Evolutionary conservation across 2,329 filamentous ascomycete species (phyloP), one percentile per base, ranked within the genome.

Genomic region (Colletotrichum orchidophilum): DNA sequence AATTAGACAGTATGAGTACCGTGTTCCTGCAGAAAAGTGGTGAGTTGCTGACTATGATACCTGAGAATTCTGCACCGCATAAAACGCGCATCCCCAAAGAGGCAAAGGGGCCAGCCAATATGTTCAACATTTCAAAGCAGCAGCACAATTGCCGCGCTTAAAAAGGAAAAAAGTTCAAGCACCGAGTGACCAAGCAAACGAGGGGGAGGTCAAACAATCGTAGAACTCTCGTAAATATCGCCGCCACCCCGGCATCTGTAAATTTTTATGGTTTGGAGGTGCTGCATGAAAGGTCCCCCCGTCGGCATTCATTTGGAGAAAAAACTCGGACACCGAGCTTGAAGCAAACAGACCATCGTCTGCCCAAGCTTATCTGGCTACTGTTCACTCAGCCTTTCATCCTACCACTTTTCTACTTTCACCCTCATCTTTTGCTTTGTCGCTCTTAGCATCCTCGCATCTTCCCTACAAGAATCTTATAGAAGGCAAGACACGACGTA

Each of bases 11-110:
- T 66, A 12, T 6, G 0, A 3, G 2, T 1, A 70, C 67, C 13
- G 68, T 57, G 58, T 33, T 33, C 8, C 29, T 52, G 58, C 26
- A 54, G 63, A 31, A 46, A 58, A 46, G 26, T 59, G 33, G 50
- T 46, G 50, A 46, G 58, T 53, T 31, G 31, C 50, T 63, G 63
- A 68, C 42, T 52, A 15, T 54, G 31, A 27, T 49, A 52, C 60
- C 42, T 59, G 31, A 18, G 57, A 71, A 69, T 59, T 69, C 69
- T 71, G 69, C 69, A 71, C 58, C 58, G 69, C 64, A 71, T 58
- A 71, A 71, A 63, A 71, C 69, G 59, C 69, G 69, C 64, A 71
- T 46, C 53, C 69, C 24, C 31, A 53, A 71, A 59, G n/a, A 63
- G 69, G 64, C 58, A 71, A 68, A 46, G 39, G 69, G n/a, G n/a